phyloP scores from a whole-genome alignment of 2,329 filamentous ascomycete species.

The Colletotrichum plurivorum region DNA sequence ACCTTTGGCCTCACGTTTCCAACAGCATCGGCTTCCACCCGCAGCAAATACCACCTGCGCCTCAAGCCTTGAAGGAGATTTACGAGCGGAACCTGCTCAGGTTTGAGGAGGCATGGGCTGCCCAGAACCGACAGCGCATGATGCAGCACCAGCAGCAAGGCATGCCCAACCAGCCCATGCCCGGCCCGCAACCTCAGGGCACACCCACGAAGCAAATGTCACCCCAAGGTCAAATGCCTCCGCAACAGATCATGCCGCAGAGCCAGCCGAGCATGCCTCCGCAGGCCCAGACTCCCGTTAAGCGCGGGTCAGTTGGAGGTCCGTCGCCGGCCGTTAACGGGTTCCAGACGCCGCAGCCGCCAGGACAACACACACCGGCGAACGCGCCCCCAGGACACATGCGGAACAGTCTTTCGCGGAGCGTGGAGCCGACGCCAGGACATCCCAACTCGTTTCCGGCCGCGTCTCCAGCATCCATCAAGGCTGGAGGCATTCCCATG shows the following conservation, averaged over 20 bases:
- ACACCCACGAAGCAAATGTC: slow-evolving; percentile 62
- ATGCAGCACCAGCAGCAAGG: slow-evolving; percentile 59
- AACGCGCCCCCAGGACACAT: slow-evolving; percentile 59
- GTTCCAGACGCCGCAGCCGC: slow-evolving; percentile 60
- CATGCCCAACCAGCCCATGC: slow-evolving; percentile 50
- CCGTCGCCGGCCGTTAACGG: slow-evolving; percentile 62
- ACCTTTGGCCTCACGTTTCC: slow-evolving; percentile 82
- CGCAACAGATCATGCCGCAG: slow-evolving; percentile 53
- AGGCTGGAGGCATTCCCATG: slow-evolving; percentile 58
- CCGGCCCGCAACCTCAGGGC: slow-evolving; percentile 47
- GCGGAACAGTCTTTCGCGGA: slow-evolving; percentile 67
- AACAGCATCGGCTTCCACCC: slow-evolving; percentile 73
- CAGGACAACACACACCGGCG: slow-evolving; percentile 60
- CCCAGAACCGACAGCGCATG: slow-evolving; percentile 67
- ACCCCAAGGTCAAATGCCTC: slow-evolving; percentile 46
- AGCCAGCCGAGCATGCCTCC: slow-evolving; percentile 52
- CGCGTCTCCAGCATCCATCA: slow-evolving; percentile 60
- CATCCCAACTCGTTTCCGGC: slow-evolving; percentile 59
- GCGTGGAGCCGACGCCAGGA: slow-evolving; percentile 60
- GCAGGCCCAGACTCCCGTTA: slow-evolving; percentile 57
- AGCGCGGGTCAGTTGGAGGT: slow-evolving; percentile 63
- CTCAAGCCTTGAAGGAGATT: slow-evolving; percentile 77
- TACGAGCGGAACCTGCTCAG: slow-evolving; percentile 83
- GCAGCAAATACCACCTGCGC: slow-evolving; percentile 75
- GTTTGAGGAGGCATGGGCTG: slow-evolving; percentile 80